These are phyloP conservation scores for Lactarius pseudohatsudake DNA, from an alignment of 768 basidiomycete genomes.

Conservation along the genomic window DNA sequence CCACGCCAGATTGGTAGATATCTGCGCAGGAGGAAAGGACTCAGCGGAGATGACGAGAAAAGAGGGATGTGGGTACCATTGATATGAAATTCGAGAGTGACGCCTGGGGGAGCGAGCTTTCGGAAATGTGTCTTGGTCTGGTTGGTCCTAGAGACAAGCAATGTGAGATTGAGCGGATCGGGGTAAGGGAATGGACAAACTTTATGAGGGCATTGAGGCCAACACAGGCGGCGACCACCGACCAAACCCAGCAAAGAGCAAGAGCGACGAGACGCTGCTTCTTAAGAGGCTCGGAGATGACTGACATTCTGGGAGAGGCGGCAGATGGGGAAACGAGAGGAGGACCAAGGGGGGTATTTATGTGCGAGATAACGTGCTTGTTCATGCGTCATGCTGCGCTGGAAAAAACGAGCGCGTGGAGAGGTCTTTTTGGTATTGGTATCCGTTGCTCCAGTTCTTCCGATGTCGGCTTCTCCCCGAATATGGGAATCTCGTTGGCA, in stretches of 20 bases:
- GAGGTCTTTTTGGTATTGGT: constrained; percentile 15
- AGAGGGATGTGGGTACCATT: constrained; percentile 26
- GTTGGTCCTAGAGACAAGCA: constrained; percentile 14
- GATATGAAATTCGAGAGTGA: constrained; percentile 24
- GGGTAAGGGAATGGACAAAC: constrained; percentile 20
- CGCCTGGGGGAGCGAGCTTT: constrained; percentile 18
- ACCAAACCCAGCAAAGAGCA: constrained; percentile 35
- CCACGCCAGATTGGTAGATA: constrained; percentile 28
- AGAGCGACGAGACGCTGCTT: constrained; percentile 34
- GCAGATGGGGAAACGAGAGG: background rate
- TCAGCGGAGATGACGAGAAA: constrained; percentile 29
- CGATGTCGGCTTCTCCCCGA: background rate
- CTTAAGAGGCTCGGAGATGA: constrained; percentile 16
- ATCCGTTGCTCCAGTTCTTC: background rate
- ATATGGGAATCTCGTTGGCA: background rate
- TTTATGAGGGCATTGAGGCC: constrained; percentile 39
- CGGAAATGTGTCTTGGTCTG: constrained; percentile 15
- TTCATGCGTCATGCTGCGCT: background rate
- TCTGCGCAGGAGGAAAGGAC: constrained; percentile 27
- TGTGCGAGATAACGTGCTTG: background rate
- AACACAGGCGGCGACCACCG: constrained; percentile 34
- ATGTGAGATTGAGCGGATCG: background rate
- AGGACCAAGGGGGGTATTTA: constrained; percentile 14
- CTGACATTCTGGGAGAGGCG: constrained; percentile 10
- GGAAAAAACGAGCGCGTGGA: background rate